Evolutionary conservation across 352 stramenopile species (phyloP), one percentile per base, ranked within the genome.

Genomic region (Poterioochromonas sp.): DNA sequence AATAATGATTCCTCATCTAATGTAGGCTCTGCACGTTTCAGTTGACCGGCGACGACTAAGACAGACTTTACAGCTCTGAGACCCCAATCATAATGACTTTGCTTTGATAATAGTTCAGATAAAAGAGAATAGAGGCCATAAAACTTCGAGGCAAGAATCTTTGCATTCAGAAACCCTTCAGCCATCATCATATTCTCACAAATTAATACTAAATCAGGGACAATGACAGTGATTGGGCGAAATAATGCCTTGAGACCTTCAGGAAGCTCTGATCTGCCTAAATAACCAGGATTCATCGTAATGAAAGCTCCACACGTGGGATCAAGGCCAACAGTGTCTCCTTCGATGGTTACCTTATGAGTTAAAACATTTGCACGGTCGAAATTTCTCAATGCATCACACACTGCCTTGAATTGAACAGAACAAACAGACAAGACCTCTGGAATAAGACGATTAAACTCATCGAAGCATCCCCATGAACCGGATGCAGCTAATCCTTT

Each of bases 151-250:
- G 91, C 91, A 18, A 97, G 84, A 40, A 91, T 89, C 81, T 95
- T 95, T 40, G 90, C 89, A 51, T 91, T 85, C 12, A 92, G 92
- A 76, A 96, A 97, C 3, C 92, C 92, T 85, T 96, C 91, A 0
- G 91, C 91, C 90, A 96, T 95, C 43, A 97, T 84, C 88, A 96
- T 95, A 77, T 95, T 95, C 77, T 97, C 92, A 82, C 90, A 96
- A 83, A 97, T 97, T 15, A 96, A 80, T 73, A 95, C 90, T 0
- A 95, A 80, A 81, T 97, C 91, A 0, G 92, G 92, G 22, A 96
- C 90, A 89, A 95, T 95, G 60, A 97, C 89, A 26, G 92, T 95
- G 84, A 97, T 95, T 22, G 92, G 91, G 0, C 92, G 88, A 83
- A 97, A 97, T 0, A 97, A 79, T 20, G 89, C 90, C 74, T 95